Evolutionary conservation across 2,329 filamentous ascomycete species (phyloP).

Genomic region (Nemania abortiva): DNA sequence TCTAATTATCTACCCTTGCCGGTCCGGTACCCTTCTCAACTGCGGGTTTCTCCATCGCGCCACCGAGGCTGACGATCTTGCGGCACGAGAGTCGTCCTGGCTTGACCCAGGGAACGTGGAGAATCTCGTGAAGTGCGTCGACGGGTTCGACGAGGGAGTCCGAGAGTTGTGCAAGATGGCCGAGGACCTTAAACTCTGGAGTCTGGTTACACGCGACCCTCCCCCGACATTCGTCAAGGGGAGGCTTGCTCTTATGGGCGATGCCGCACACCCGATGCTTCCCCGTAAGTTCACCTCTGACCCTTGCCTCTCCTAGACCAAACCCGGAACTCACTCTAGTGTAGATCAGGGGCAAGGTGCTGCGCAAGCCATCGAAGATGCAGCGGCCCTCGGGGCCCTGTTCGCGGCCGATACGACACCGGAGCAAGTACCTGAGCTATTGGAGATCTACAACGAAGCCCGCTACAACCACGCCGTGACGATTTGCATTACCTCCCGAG

Average conservation of each 20-base stretch:
- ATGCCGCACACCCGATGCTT: slow-evolving; percentile 38
- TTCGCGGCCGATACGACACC: slow-evolving; percentile 28
- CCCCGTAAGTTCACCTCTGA: slow-evolving; percentile 27
- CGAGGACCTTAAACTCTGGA: slow-evolving; percentile 36
- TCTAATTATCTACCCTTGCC: slow-evolving; percentile 34
- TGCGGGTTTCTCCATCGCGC: slow-evolving; percentile 3
- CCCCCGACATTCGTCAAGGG: slow-evolving; percentile 32
- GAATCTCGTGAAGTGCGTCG: slow-evolving; percentile 3
- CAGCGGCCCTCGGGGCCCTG: slow-evolving; percentile 28
- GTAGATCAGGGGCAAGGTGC: slow-evolving; percentile 36
- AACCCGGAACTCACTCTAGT: neutral
- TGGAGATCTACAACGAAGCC: slow-evolving; percentile 34
- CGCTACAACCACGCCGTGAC: slow-evolving; percentile 34
- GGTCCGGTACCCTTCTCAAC: slow-evolving; percentile 32
- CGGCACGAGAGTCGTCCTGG: slow-evolving; percentile 25
- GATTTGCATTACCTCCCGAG: slow-evolving; percentile 27
- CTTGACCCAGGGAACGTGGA: slow-evolving; percentile 25
- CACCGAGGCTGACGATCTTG: neutral
- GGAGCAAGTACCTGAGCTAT: slow-evolving; percentile 25
- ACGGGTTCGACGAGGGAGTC: neutral
- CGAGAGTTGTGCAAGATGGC: slow-evolving; percentile 23
- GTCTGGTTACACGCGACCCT: slow-evolving; percentile 30
- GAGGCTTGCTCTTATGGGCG: slow-evolving; percentile 33
- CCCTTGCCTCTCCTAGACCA: no score
- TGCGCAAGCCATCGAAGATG: slow-evolving; percentile 37